Evolutionary conservation across 2,329 filamentous ascomycete species (phyloP), one percentile per base, ranked within the genome.

Genomic region (Endoconidiophora laricicola): DNA sequence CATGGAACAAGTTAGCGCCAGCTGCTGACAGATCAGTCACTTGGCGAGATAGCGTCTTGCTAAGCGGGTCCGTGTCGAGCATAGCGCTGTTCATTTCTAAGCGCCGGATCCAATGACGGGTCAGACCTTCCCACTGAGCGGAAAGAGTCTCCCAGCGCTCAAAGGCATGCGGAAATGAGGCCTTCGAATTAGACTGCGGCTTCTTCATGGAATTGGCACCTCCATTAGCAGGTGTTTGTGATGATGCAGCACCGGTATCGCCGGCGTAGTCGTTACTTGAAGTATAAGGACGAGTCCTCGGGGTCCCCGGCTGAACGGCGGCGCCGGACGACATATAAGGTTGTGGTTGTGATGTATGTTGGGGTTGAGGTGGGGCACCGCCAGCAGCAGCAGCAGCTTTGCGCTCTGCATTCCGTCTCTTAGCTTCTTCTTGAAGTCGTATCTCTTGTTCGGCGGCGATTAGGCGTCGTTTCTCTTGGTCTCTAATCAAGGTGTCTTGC

Each of bases 11-110:
- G 58, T 98, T 98, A 4, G 91, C 91, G 10, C 91, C 91, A 1
- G 91, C 91, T 6, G 91, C 91, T 23, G 91, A 95, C n/a, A 98
- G 72, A 62, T 98, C 91, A 0, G 86, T 94, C 48, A 98, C 90
- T 62, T 98, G 91, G 29, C 91, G 81, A 9, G 87, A 86, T 59
- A 96, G 77, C 60, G 95, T 88, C 54, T 88, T 80, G 44, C 82
- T 87, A 23, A 96, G 68, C 0, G 90, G 85, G 57, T 93, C 85
- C 10, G 80, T 73, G 56, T 83, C 80, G 38, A 94, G 76, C 56
- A 94, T 87, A 49, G 87, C 81, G 24, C 84, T 83, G 61, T 94
- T 94, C 61, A 91, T 80, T 65, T 98, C 86, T 6, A 98, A 71
- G 57, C 87, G 81, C 44, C 86, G 83, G 56, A 98, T 91, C 90